These are phyloP conservation scores for Phlebiopsis flavidoalba DNA, from an alignment of 768 basidiomycete genomes.

Conservation along the genomic window DNA sequence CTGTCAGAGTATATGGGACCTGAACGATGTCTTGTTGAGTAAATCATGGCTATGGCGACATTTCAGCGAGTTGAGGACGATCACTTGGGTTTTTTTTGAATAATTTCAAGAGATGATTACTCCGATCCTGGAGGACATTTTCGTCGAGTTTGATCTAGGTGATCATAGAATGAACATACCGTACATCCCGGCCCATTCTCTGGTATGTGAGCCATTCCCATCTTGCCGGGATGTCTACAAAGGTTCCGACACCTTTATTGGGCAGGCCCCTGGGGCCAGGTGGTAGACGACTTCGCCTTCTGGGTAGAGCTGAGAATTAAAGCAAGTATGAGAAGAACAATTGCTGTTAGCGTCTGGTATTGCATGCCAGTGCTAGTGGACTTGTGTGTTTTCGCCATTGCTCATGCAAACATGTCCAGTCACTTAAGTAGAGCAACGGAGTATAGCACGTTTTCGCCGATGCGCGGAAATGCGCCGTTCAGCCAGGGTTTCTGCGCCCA, in stretches of 20 bases:
- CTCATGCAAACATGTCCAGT: no score
- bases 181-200: background rate
- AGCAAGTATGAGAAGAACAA: background rate
- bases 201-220: background rate
- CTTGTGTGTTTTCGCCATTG: no score
- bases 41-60: slow-evolving; percentile 2
- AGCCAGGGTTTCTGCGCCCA: no score
- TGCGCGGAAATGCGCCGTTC: no score
- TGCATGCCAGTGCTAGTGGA: no score
- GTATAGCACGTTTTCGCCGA: no score
- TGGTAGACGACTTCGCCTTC: slow-evolving; percentile 4
- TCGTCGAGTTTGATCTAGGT: background rate
- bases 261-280: slow-evolving; percentile 15
- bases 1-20: slow-evolving; percentile 9
- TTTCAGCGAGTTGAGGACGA: background rate
- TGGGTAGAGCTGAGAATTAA: background rate
- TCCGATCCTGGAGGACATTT: slow-evolving; percentile 5
- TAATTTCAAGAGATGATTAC: slow-evolving; percentile 13
- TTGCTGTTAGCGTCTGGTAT: no score
- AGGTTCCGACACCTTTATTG: background rate
- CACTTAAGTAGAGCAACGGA: no score
- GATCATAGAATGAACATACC: background rate
- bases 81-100: slow-evolving; percentile 1
- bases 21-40: slow-evolving; percentile 8
- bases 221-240: background rate